Evolutionary conservation across 179 eudicot species (phyloP), one percentile per base, ranked within the genome.

Genomic region (Beta corolliflora): DNA sequence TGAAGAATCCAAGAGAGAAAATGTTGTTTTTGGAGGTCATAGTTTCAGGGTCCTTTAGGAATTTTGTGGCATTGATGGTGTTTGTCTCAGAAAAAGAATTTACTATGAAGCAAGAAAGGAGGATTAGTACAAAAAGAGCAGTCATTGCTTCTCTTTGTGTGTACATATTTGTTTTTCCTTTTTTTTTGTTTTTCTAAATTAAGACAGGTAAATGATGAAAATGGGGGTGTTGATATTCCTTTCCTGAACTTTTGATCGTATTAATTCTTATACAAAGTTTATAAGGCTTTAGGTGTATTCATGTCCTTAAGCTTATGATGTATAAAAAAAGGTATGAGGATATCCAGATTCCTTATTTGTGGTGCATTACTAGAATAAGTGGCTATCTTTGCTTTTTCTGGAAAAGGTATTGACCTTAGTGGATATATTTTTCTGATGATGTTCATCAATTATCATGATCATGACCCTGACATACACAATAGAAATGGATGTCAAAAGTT

Each of bases 1-100:
- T 73, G 48, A 73, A 73, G 25, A 73, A 73, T 55, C 77, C 77
- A 13, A 73, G 59, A 14, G 59, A 15, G 63, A 54, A 73, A 54
- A 23, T 55, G 5, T 14, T 52, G 36, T 55, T 73, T 25, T 55
- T 2, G 14, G 77, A 73, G 50, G 29, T 25, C 7, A 73, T 73
- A 73, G 77, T 21, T 12, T 73, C 48, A 29, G 64, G 59, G 19
- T 73, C 77, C 7, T 73, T 54, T 3, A 73, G 59, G 23, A 73
- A 73, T 13, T 73, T 9, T 16, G 64, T 54, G 21, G 64, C 58
- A 71, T 48, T 71, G 36, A 48, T n/a, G 13, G 58, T 71, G 58
- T 71, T 18, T n/a, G 56, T 48, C 2, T 11, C 41, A 3, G 58
- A 71, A 9, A 11, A 19, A 71, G 75, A 71, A 48, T 23, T 48